phyloP scores from a whole-genome alignment of 768 basidiomycete genomes.

The Tylopilus subfusipes region DNA sequence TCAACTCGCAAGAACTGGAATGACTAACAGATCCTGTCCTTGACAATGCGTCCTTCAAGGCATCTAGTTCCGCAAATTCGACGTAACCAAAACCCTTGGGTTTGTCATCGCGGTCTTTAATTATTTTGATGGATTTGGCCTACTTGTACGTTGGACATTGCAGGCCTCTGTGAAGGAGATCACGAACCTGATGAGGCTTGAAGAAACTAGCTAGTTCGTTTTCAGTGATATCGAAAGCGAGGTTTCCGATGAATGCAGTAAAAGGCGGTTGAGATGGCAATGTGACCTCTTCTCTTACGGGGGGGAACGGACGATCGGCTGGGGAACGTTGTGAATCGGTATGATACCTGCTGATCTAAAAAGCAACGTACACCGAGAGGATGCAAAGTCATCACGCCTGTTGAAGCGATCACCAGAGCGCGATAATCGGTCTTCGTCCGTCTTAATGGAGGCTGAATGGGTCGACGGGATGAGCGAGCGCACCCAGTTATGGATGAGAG shows the following conservation, averaged over 20 bases:
- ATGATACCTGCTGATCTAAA: slow-evolving; percentile 3
- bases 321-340: slow-evolving; percentile 12
- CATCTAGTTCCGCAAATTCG: slow-evolving; percentile 86
- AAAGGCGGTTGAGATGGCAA: slow-evolving; percentile 92
- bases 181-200: slow-evolving; percentile 52
- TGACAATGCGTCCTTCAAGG: slow-evolving; percentile 76
- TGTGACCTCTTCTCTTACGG: slow-evolving; percentile 88
- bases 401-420: slow-evolving; percentile 53
- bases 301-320: slow-evolving; percentile 56
- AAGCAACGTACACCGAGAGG: slow-evolving; percentile 52
- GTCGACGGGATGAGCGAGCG: slow-evolving; percentile 9
- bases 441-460: slow-evolving; percentile 60
- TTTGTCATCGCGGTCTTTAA: slow-evolving; percentile 88
- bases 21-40: slow-evolving; percentile 65
- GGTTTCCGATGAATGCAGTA: slow-evolving; percentile 95
- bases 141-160: slow-evolving; percentile 25
- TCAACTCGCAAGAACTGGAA: background rate
- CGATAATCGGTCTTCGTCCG: slow-evolving; percentile 55
- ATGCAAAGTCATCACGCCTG: slow-evolving; percentile 62
- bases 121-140: slow-evolving; percentile 87
- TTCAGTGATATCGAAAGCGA: slow-evolving; percentile 90
- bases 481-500: slow-evolving; percentile 1
- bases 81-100: slow-evolving; percentile 98
- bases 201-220: slow-evolving; percentile 81
- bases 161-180: background rate